phyloP scores from a whole-genome alignment of 2,329 filamentous ascomycete species.

The Penicillium corylophilum region DNA sequence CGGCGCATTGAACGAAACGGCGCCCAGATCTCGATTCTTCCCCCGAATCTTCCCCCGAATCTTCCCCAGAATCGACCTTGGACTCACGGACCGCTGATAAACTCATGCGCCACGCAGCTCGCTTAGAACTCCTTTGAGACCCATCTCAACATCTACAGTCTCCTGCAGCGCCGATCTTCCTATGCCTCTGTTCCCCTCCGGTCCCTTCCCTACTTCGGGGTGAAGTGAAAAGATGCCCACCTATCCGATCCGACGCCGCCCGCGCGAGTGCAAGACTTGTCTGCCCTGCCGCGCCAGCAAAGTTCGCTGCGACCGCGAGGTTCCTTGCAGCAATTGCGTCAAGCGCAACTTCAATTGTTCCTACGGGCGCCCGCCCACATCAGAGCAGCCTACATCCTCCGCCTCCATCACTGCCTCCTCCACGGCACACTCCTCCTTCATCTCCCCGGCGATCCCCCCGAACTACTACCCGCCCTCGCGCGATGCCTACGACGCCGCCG shows the following conservation, averaged over 20 bases:
- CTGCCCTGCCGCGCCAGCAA: slow-evolving; percentile 51
- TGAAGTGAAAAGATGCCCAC: slow-evolving; percentile 27
- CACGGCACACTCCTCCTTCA: slow-evolving; percentile 16
- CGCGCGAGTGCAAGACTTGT: slow-evolving; percentile 48
- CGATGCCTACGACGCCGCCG: slow-evolving; percentile 22
- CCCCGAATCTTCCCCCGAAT: no score
- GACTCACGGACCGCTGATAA: neutral
- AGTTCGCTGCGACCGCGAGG: slow-evolving; percentile 47
- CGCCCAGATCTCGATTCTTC: neutral
- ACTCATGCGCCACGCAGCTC: neutral
- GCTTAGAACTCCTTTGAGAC: neutral
- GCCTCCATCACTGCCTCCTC: slow-evolving; percentile 12
- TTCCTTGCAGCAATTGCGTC: slow-evolving; percentile 43
- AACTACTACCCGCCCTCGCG: slow-evolving; percentile 10
- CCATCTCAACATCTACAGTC: neutral
- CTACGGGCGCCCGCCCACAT: slow-evolving; percentile 32
- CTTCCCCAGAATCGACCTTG: neutral
- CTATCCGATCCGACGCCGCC: slow-evolving; percentile 37
- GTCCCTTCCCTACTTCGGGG: slow-evolving; percentile 14
- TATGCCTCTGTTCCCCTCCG: neutral
- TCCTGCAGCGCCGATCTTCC: neutral
- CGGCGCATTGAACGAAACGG: neutral
- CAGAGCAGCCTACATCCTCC: slow-evolving; percentile 12
- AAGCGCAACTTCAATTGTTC: slow-evolving; percentile 43
- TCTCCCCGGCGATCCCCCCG: slow-evolving; percentile 12